Conservation (phyloP, 345 rosid species). For the Populus deltoides region DNA sequence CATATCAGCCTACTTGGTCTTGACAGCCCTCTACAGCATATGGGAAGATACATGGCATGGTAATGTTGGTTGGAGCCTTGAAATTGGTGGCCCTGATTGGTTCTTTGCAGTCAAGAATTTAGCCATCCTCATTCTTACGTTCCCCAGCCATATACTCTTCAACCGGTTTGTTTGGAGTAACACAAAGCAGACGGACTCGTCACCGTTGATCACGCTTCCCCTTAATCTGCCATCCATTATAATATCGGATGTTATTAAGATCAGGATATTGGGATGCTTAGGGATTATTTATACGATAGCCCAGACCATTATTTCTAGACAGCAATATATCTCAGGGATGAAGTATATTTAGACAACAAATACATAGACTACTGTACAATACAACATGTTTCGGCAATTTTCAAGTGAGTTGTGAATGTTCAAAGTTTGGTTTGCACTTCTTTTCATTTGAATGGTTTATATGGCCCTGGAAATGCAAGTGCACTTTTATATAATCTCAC, state of each 20-base stretch:
- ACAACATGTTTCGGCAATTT: slow-evolving; percentile 38
- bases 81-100: slow-evolving; percentile 94
- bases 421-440: slow-evolving; percentile 16
- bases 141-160: slow-evolving; percentile 90
- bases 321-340: slow-evolving; percentile 84
- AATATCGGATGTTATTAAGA: slow-evolving; percentile 81
- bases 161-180: slow-evolving; percentile 89
- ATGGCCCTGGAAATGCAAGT: slow-evolving; percentile 9
- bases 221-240: slow-evolving; percentile 84
- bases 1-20: slow-evolving; percentile 70
- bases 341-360: slow-evolving; percentile 63
- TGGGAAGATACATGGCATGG: slow-evolving; percentile 96
- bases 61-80: slow-evolving; percentile 80
- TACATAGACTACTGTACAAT: slow-evolving; percentile 32
- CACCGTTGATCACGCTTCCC: slow-evolving; percentile 73
- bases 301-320: slow-evolving; percentile 89
- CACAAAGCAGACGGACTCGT: slow-evolving; percentile 58
- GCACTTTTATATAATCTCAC: not conserved
- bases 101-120: slow-evolving; percentile 84
- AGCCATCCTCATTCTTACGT: slow-evolving; percentile 78
- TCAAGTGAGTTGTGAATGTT: slow-evolving; percentile 28
- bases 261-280: slow-evolving; percentile 70
- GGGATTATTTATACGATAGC: slow-evolving; percentile 77
- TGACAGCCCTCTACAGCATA: slow-evolving; percentile 61
- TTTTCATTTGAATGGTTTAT: not conserved